Percentiles rank a stretch among this genome's conserved stretches.
Evolutionary conservation across 257 asterid species (phyloP).

Genomic region (Orobanche coerulescens): DNA sequence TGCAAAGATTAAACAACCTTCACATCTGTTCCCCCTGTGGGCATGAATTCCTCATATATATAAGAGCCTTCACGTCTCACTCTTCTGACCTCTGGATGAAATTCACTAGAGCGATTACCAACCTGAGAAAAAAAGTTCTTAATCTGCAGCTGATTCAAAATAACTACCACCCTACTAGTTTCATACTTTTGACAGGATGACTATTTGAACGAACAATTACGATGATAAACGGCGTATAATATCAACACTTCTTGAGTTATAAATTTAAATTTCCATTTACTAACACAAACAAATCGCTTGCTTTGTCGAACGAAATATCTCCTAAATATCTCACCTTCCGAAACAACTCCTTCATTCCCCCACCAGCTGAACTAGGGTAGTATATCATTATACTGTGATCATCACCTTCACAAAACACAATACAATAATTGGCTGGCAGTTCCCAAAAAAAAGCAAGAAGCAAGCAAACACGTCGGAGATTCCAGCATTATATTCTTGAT

Average conservation of each 20-base stretch:
- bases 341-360: slow-evolving; percentile 95
- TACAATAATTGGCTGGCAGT: slow-evolving; percentile 22
- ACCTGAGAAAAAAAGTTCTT: slow-evolving; percentile 45
- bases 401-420: slow-evolving; percentile 62
- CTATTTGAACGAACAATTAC: neutral
- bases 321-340: slow-evolving; percentile 61
- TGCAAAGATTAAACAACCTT: slow-evolving; percentile 44
- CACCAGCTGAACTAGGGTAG: slow-evolving; percentile 98
- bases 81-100: slow-evolving; percentile 92
- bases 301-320: neutral
- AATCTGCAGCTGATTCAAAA: neutral
- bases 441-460: slow-evolving; percentile 7
- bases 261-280: neutral
- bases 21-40: slow-evolving; percentile 98
- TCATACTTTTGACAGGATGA: neutral
- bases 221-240: neutral
- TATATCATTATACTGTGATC: slow-evolving; percentile 96
- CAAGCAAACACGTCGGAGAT: neutral
- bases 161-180: neutral
- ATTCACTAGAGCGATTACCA: slow-evolving; percentile 97
- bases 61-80: slow-evolving; percentile 99
- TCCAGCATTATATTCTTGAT: slow-evolving; percentile 6
- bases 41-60: slow-evolving; percentile 98
- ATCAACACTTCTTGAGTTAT: neutral
- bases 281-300: neutral